These are phyloP conservation scores for Boletus edulis DNA, from an alignment of 768 basidiomycete genomes.

Conservation along the genomic window DNA sequence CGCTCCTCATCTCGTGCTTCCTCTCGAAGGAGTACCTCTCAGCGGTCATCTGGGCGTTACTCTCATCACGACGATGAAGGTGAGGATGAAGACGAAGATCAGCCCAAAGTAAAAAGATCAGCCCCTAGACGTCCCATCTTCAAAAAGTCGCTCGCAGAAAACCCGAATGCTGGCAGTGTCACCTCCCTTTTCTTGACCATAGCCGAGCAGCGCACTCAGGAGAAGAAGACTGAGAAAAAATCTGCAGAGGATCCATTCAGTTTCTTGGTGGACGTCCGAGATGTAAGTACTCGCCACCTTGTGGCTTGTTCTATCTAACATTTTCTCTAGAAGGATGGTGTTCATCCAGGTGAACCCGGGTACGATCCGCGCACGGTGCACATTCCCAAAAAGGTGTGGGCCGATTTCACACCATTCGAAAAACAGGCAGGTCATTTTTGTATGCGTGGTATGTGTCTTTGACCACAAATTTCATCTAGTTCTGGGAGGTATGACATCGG, in stretches of 20 bases:
- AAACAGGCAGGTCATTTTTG: constrained; percentile 57
- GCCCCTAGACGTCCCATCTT: constrained; percentile 34
- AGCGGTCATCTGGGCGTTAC: constrained; percentile 32
- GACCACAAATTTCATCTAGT: constrained; percentile 37
- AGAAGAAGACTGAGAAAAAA: constrained; percentile 83
- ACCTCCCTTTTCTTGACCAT: constrained; percentile 67
- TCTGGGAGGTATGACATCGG: constrained; percentile 60
- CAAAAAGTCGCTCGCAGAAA: constrained; percentile 29
- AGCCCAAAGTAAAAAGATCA: constrained; percentile 36
- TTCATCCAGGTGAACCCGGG: constrained; percentile 71
- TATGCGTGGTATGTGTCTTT: neutral
- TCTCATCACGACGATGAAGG: constrained; percentile 41
- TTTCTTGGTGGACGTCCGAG: constrained; percentile 70
- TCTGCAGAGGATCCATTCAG: constrained; percentile 70
- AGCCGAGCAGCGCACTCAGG: constrained; percentile 73
- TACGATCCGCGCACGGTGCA: constrained; percentile 90
- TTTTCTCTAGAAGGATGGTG: constrained; percentile 67
- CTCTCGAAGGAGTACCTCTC: constrained; percentile 37
- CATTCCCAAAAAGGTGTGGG: constrained; percentile 77
- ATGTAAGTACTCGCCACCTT: constrained; percentile 44
- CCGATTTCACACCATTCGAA: constrained; percentile 90
- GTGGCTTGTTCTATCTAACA: neutral
- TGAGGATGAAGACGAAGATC: constrained; percentile 30
- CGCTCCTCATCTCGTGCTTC: constrained; percentile 53
- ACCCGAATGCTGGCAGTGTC: constrained; percentile 29